Conservation (phyloP, 2,329 filamentous ascomycete species). For the Paecilomyces dactylethromorphus region DNA sequence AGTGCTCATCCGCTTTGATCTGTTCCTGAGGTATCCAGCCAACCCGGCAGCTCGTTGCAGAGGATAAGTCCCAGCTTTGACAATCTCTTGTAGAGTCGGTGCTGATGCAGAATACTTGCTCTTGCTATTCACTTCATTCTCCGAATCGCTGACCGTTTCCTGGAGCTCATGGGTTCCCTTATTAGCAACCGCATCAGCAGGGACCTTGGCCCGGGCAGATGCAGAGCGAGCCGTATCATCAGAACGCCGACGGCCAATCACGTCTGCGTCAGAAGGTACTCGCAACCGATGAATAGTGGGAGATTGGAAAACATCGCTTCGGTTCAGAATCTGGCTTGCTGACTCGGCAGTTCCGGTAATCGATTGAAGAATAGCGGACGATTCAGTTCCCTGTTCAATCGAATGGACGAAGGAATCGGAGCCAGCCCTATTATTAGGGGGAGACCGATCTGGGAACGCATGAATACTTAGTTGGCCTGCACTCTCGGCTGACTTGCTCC, state of each 20-base stretch:
- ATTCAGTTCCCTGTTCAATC: constrained; percentile 66
- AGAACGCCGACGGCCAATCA: constrained; percentile 22
- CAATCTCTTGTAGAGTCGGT: constrained; percentile 52
- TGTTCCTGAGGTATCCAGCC: constrained; percentile 73
- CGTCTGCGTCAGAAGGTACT: constrained; percentile 19
- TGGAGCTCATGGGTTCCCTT: constrained; percentile 10
- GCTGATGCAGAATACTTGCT: constrained; percentile 30
- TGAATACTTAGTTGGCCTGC: constrained; percentile 47
- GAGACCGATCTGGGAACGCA: constrained; percentile 43
- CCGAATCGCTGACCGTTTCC: constrained; percentile 15
- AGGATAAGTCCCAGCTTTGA: constrained; percentile 63
- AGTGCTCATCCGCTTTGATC: constrained; percentile 73
- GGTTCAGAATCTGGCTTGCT: constrained; percentile 81
- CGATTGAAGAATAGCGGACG: constrained; percentile 61
- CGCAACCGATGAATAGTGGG: constrained; percentile 54
- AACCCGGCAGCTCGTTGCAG: constrained; percentile 76
- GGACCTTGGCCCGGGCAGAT: constrained; percentile 16
- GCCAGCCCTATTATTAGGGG: constrained; percentile 52
- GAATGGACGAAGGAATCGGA: constrained; percentile 72
- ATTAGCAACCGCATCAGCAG: constrained; percentile 4
- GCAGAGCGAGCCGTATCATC: constrained; percentile 28
- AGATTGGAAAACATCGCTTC: constrained; percentile 81
- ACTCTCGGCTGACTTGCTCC: constrained; percentile 55
- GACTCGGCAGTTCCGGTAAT: constrained; percentile 70
- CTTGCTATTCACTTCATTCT: constrained; percentile 14